Conservation (phyloP, 192 early-diverging fungal species). For the Dimargaris xerosporica region DNA sequence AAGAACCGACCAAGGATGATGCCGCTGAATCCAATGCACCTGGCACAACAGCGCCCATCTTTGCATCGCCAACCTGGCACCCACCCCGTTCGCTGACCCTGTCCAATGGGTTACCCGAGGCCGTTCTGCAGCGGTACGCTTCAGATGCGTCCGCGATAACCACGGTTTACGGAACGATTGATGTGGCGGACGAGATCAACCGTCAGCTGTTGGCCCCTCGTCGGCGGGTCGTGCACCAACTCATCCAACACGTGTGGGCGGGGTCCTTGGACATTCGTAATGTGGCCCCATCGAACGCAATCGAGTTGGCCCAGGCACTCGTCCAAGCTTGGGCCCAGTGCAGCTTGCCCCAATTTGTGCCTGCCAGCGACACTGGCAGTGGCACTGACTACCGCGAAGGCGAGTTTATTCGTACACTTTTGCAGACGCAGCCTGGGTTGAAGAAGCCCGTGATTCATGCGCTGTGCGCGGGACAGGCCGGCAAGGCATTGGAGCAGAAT, state of each 20-base stretch:
- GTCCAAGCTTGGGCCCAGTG: not conserved
- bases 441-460: not conserved
- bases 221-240: constrained; percentile 1
- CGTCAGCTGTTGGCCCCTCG: constrained; percentile 7
- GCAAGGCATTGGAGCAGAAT: not conserved
- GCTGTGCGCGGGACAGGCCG: not conserved
- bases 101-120: not conserved
- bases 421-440: not conserved
- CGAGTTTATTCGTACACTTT: not conserved
- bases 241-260: not conserved
- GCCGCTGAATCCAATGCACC: not conserved
- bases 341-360: not conserved
- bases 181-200: not conserved
- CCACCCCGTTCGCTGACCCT: not conserved
- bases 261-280: not conserved
- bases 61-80: not conserved
- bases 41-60: not conserved
- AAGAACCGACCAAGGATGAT: no score
- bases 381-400: not conserved
- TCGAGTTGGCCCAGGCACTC: not conserved
- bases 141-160: no score
- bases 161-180: not conserved
- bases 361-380: not conserved
- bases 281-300: not conserved
- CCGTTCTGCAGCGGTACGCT: not conserved